Evolutionary conservation across 805 yeast genomes (phyloP), one percentile per base, ranked within the genome.

Genomic region (Priceomyces fermenticarens): DNA sequence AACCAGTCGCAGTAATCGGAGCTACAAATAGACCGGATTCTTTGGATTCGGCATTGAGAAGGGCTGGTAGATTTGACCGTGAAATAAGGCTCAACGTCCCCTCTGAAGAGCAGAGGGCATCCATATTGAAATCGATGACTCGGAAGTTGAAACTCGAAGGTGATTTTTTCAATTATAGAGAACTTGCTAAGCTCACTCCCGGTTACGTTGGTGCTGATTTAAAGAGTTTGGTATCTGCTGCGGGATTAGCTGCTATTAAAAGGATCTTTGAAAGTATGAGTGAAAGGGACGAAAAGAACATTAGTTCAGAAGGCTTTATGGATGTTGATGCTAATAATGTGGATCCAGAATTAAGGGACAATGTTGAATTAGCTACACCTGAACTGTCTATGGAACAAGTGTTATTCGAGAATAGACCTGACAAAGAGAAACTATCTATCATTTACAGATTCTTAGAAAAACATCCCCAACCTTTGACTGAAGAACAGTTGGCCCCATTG

Each of bases 191-290:
- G 56, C 69, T 87, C 69, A 93, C 99, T 0, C 97, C 99, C 0
- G 99, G 99, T 11, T 93, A 81, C 62, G 99, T 93, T 5, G 99
- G 98, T 39, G 99, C 99, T 1, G 99, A 93, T 70, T 73, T 93
- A 50, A 88, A 89, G 54, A 95, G 98, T 10, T 73, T 93, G 42
- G 95, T 88, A 1, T 81, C 97, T 0, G 97, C 97, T 2, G 96
- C 99, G 0, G 98, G 98, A 43, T 85, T 89, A 13, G 78, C 87
- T 47, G 97, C 98, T 1, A 90, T 93, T 46, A 90, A 91, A 57
- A 75, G 99, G 50, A 90, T 93, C 4, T 91, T 91, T 58, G 78
- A 80, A 42, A 71, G 79, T 29, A 63, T 79, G 48, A 67, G 73
- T 47, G 71, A 68, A 42, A 60, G 61, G 30, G 70, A 71, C 36